Percentiles rank a stretch among this genome's conserved stretches.
phyloP scores from a whole-genome alignment of 495 filamentous ascomycete species.

The Penicillium angulare region DNA sequence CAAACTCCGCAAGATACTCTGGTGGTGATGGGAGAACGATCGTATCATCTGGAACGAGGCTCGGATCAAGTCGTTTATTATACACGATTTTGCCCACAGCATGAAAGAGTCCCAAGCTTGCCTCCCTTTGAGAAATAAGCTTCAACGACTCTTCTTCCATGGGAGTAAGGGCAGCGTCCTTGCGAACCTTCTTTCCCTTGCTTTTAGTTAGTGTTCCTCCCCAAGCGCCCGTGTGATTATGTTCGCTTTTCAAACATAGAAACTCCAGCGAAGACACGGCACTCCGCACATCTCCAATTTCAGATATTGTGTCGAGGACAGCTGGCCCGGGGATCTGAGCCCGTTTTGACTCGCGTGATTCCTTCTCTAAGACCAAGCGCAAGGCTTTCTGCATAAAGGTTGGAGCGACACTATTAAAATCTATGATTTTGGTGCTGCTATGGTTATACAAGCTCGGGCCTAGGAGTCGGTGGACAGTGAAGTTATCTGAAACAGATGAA shows the following conservation, averaged over 20 bases:
- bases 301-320: conserved; percentile 71
- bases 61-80: conserved; percentile 70
- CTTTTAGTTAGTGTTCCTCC: conserved; percentile 61
- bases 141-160: conserved; percentile 71
- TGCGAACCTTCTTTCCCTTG: conserved; percentile 49
- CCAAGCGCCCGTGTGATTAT: conserved; percentile 55
- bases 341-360: conserved; percentile 67
- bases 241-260: conserved; percentile 73
- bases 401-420: conserved; percentile 89
- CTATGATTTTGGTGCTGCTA: conserved; percentile 69
- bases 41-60: conserved; percentile 17
- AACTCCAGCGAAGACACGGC: conserved; percentile 89
- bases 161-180: conserved; percentile 56
- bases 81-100: conserved; percentile 93
- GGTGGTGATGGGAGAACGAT: conserved; percentile 52
- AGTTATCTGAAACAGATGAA: conserved; percentile 75
- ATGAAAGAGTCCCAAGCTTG: conserved; percentile 89
- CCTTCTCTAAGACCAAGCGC: conserved; percentile 73
- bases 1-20: conserved; percentile 57
- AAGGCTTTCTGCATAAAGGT: conserved; percentile 84
- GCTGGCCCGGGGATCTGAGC: conserved; percentile 64
- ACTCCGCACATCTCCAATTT: conserved; percentile 87
- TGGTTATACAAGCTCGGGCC: conserved; percentile 81
- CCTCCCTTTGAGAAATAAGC: conserved; percentile 78
- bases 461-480: conserved; percentile 85